Base-by-base conservation (phyloP, 2,329 filamentous ascomycete species). In the Sporothrix humicola region DNA sequence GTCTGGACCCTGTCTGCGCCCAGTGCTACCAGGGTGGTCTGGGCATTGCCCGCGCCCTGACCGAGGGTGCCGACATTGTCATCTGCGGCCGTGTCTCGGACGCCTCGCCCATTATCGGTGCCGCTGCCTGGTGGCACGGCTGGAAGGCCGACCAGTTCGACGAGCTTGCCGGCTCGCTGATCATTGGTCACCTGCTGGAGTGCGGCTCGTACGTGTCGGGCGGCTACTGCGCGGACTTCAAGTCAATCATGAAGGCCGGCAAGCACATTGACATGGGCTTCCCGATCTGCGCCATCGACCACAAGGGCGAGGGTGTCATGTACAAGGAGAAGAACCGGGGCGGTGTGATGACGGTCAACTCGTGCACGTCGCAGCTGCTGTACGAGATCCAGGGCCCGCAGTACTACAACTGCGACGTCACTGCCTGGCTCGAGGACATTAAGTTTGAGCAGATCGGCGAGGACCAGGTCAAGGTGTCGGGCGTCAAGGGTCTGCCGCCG, bases 221-320 rank as follows among this genome's bases (percentile, higher is more conserved):
- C 0, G 82, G 80, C 0, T 86, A 86, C 72, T 87, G 85, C 74
- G 79, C 84, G 1, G 85, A 84, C 1, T 84, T 84, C 74, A 82
- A 84, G 74, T 79, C 83, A 13, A 82, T 83, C 72, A 75, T 81
- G 1, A 82, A 86, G 8, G 77, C 79, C 0, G 79, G 86, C 31
- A 78, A 85, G 63, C 70, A 74, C 69, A 61, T 74, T 48, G 83
- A 84, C 63, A 81, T 85, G 1, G 81, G 82, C 0, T 87, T 86
- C 72, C 84, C 84, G 0, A 86, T 88, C 74, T 85, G 83, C 0
- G 85, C 88, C 69, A 81, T 89, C 12, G 81, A 81, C 23, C 77
- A 76, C 1, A 83, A 85, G 75, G 86, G 86, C 0, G 74, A 75
- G 69, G 78, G 76, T 42, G 74, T 77, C 58, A 78, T 81, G 52